These are phyloP conservation scores for Aspergillus nidulans DNA, from an alignment of 495 filamentous ascomycete species.

Conservation along the genomic window DNA sequence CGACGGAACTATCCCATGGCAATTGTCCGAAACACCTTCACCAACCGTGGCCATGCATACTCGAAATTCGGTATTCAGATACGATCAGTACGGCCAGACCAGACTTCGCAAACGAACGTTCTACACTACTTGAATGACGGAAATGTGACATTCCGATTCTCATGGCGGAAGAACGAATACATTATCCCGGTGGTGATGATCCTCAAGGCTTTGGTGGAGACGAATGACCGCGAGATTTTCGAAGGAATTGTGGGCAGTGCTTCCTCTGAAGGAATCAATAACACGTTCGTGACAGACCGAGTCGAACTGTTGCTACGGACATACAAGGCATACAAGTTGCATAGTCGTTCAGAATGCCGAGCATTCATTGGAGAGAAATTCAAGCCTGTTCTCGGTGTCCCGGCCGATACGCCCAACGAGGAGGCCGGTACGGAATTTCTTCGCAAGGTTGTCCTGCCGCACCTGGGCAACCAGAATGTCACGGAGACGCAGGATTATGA, in stretches of 20 bases:
- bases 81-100: slow-evolving; percentile 86
- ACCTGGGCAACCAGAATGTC: slow-evolving; percentile 78
- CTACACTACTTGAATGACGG: slow-evolving; percentile 93
- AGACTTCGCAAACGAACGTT: slow-evolving; percentile 96
- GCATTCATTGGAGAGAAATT: slow-evolving; percentile 87
- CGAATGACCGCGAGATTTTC: slow-evolving; percentile 93
- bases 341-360: slow-evolving; percentile 71
- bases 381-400: slow-evolving; percentile 73
- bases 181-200: slow-evolving; percentile 94
- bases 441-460: slow-evolving; percentile 81
- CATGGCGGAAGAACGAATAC: slow-evolving; percentile 96
- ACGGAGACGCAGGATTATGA: slow-evolving; percentile 77
- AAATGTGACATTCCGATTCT: slow-evolving; percentile 94
- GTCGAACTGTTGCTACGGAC: slow-evolving; percentile 88
- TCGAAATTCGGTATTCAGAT: slow-evolving; percentile 86
- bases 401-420: slow-evolving; percentile 75
- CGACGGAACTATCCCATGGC: slow-evolving; percentile 92
- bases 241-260: slow-evolving; percentile 75
- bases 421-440: slow-evolving; percentile 88
- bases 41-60: slow-evolving; percentile 77
- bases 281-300: slow-evolving; percentile 91
- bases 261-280: slow-evolving; percentile 68
- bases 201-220: slow-evolving; percentile 89
- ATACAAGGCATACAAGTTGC: slow-evolving; percentile 82
- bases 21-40: slow-evolving; percentile 83